Percentiles rank a stretch among this genome's conserved stretches.
These are phyloP conservation scores for Paradendryphiella salina DNA, from an alignment of 2,329 filamentous ascomycete species.

Conservation along the genomic window DNA sequence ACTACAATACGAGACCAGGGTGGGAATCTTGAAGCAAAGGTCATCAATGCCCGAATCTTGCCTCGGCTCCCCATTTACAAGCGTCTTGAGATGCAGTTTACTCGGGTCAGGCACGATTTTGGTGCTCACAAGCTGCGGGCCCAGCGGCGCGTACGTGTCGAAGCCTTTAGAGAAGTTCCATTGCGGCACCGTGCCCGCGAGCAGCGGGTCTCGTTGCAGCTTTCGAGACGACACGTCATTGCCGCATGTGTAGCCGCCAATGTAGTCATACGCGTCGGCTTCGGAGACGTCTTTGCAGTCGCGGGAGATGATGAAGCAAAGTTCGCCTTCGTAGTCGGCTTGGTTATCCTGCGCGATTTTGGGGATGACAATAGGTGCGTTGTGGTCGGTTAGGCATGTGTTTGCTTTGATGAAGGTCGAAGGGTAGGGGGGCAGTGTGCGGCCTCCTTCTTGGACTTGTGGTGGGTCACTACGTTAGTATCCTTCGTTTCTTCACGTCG, in stretches of 20 bases:
- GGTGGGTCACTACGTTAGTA: not conserved
- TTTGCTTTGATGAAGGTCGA: slow-evolving; percentile 57
- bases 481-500: no score
- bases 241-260: slow-evolving; percentile 58
- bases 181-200: slow-evolving; percentile 59
- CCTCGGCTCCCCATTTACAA: slow-evolving; percentile 54
- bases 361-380: slow-evolving; percentile 52
- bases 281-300: slow-evolving; percentile 56
- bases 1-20: slow-evolving; percentile 53
- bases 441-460: slow-evolving; percentile 56
- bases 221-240: slow-evolving; percentile 62
- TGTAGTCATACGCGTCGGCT: slow-evolving; percentile 53
- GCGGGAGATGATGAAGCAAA: slow-evolving; percentile 56
- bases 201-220: slow-evolving; percentile 54
- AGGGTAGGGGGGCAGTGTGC: slow-evolving; percentile 55
- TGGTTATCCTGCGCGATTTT: slow-evolving; percentile 55
- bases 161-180: slow-evolving; percentile 63
- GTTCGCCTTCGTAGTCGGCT: slow-evolving; percentile 49
- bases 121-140: slow-evolving; percentile 54
- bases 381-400: slow-evolving; percentile 48
- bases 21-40: slow-evolving; percentile 52
- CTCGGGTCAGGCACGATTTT: slow-evolving; percentile 51
- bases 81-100: slow-evolving; percentile 51
- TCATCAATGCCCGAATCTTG: slow-evolving; percentile 56
- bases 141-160: slow-evolving; percentile 59